These are phyloP conservation scores for Phaseolus coccineus DNA, from an alignment of 331 rosid genomes.

Conservation along the genomic window DNA sequence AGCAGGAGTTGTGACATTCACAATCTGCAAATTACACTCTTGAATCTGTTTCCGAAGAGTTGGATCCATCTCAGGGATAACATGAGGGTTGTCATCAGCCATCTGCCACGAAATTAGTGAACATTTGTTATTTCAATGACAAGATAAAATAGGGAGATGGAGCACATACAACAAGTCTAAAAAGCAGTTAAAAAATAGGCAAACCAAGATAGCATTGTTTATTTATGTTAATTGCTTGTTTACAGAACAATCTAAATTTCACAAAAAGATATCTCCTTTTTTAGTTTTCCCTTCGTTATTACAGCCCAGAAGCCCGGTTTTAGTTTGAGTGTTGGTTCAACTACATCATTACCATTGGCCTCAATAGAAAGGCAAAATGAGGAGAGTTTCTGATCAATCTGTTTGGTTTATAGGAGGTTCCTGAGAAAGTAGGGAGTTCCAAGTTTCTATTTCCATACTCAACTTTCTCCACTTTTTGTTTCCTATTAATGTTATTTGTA, in stretches of 20 bases:
- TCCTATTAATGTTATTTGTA: neutral
- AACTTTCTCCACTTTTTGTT: neutral
- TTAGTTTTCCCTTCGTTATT: slow-evolving; percentile 7
- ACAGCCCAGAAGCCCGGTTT: neutral
- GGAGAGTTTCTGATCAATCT: neutral
- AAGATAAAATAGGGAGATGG: neutral
- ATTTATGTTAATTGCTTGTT: slow-evolving; percentile 24
- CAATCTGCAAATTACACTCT: slow-evolving; percentile 98
- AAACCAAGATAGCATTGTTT: slow-evolving; percentile 4
- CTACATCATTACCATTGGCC: slow-evolving; percentile 1
- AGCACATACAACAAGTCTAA: slow-evolving; percentile 25
- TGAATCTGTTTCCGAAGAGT: slow-evolving; percentile 92
- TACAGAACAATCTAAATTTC: slow-evolving; percentile 24
- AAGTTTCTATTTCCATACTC: neutral
- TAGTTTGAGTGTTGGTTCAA: neutral
- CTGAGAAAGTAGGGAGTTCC: neutral
- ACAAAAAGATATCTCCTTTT: neutral
- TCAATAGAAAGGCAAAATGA: neutral
- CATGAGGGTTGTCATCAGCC: slow-evolving; percentile 91
- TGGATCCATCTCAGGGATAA: slow-evolving; percentile 97
- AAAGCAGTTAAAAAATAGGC: slow-evolving; percentile 18
- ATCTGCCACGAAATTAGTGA: slow-evolving; percentile 67
- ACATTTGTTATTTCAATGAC: neutral
- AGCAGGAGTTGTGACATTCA: slow-evolving; percentile 97
- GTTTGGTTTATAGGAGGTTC: neutral